phyloP scores from a whole-genome alignment of 306 rosid species.

The Vicia villosa region DNA sequence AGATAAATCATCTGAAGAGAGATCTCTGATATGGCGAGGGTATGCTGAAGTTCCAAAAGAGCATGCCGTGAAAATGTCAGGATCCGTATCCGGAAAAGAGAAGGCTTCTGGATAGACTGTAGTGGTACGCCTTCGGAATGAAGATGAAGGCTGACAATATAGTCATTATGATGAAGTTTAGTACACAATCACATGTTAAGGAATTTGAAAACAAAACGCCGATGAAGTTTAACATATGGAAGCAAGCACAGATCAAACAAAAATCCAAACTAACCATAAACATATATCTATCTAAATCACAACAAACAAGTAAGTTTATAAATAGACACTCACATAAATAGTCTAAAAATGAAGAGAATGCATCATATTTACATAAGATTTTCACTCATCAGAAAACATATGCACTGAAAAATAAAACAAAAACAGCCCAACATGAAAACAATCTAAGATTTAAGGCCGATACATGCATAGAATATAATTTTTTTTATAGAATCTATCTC shows the following conservation, averaged over 20 bases:
- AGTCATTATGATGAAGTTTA: slow-evolving; percentile 33
- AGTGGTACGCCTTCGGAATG: slow-evolving; percentile 53
- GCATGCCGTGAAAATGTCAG: slow-evolving; percentile 54
- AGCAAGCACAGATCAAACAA: slow-evolving; percentile 6
- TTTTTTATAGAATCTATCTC: no score
- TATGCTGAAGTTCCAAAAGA: slow-evolving; percentile 49
- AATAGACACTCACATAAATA: background rate
- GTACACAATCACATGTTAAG: slow-evolving; percentile 10
- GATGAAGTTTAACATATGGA: background rate
- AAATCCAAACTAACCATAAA: slow-evolving; percentile 20
- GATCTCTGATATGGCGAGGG: slow-evolving; percentile 64
- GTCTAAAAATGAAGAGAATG: no score
- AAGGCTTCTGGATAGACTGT: slow-evolving; percentile 57
- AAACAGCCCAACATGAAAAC: no score
- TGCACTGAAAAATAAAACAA: no score
- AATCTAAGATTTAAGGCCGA: background rate
- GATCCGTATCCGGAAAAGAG: slow-evolving; percentile 60
- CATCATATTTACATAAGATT: no score
- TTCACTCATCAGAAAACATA: no score
- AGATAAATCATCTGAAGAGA: slow-evolving; percentile 69
- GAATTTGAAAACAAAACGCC: slow-evolving; percentile 11
- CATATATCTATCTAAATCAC: background rate
- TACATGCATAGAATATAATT: background rate
- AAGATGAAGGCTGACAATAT: slow-evolving; percentile 70
- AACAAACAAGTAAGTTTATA: background rate